These are phyloP conservation scores for Arthrobotrys entomopaga DNA, from an alignment of 2,329 filamentous ascomycete genomes.

Conservation along the genomic window DNA sequence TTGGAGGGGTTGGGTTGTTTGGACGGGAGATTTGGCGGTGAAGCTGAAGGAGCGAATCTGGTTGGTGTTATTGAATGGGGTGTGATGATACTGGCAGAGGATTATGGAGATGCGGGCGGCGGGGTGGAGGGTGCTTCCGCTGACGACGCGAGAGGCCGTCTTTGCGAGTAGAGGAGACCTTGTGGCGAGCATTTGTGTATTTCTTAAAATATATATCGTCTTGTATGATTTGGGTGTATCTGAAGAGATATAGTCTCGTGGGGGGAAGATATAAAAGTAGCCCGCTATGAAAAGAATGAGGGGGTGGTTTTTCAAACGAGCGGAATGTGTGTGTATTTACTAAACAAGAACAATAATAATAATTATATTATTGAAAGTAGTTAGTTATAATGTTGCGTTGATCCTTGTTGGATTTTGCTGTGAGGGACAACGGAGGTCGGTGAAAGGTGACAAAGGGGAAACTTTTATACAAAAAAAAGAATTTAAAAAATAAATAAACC, in stretches of 20 bases:
- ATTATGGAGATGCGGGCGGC: constrained; percentile 43
- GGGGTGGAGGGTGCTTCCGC: constrained; percentile 30
- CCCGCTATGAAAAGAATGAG: not conserved
- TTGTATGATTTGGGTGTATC: too few species aligned
- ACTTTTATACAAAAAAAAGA: not conserved
- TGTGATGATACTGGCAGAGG: constrained; percentile 38
- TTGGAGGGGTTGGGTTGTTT: constrained; percentile 33
- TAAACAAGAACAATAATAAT: not conserved
- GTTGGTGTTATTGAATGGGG: not conserved
- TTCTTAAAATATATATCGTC: not conserved
- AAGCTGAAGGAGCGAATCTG: constrained; percentile 49
- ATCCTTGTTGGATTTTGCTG: constrained; percentile 19
- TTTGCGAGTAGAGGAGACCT: constrained; percentile 42
- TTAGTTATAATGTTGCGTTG: too few species aligned
- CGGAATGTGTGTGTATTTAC: too few species aligned
- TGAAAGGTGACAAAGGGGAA: not conserved
- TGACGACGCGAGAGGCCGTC: constrained; percentile 44
- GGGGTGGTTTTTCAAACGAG: not conserved
- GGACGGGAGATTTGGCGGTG: constrained; percentile 38
- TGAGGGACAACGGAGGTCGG: not conserved
- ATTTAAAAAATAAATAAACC: too few species aligned
- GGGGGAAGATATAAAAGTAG: not conserved
- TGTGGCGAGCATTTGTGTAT: constrained; percentile 45
- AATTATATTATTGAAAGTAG: not conserved
- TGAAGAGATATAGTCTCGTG: too few species aligned